Conservation (phyloP, 176 grass and related monocot species). For the Typha latifolia region DNA sequence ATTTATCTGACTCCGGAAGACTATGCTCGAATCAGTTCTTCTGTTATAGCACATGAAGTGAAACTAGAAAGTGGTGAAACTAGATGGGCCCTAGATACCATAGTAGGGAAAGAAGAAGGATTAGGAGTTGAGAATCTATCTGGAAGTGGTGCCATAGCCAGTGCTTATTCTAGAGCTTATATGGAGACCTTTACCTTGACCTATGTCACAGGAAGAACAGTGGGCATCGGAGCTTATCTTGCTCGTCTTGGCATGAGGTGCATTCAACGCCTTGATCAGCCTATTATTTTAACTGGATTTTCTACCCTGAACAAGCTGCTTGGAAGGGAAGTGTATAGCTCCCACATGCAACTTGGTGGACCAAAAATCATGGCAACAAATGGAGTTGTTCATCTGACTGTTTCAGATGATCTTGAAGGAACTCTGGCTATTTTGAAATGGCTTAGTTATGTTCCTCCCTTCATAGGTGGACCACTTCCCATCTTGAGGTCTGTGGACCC, state of each 20-base stretch:
- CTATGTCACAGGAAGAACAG: constrained; percentile 87
- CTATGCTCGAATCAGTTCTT: constrained; percentile 54
- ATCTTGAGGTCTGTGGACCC: constrained; percentile 78
- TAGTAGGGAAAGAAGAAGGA: constrained; percentile 87
- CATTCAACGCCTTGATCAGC: constrained; percentile 95
- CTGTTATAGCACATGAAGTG: constrained; percentile 84
- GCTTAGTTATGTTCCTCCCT: constrained; percentile 97
- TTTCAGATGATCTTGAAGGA: constrained; percentile 96
- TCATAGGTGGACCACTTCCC: constrained; percentile 79
- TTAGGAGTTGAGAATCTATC: constrained; percentile 90
- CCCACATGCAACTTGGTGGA: constrained; percentile 96
- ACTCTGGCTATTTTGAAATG: constrained; percentile 91
- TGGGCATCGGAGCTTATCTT: constrained; percentile 97
- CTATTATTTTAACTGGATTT: constrained; percentile 91
- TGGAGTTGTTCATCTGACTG: constrained; percentile 92
- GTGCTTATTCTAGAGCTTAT: constrained; percentile 89
- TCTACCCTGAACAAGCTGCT: constrained; percentile 94
- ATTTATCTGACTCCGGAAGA: constrained; percentile 88
- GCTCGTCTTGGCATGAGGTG: constrained; percentile 96
- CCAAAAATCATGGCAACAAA: constrained; percentile 99
- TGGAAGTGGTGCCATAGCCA: constrained; percentile 95
- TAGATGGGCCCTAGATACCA: constrained; percentile 90
- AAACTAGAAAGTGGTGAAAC: constrained; percentile 77
- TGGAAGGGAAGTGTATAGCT: constrained; percentile 97
- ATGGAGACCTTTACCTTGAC: constrained; percentile 94